Conservation (phyloP, 2,329 filamentous ascomycete genomes). For the Fusarium siculi region DNA sequence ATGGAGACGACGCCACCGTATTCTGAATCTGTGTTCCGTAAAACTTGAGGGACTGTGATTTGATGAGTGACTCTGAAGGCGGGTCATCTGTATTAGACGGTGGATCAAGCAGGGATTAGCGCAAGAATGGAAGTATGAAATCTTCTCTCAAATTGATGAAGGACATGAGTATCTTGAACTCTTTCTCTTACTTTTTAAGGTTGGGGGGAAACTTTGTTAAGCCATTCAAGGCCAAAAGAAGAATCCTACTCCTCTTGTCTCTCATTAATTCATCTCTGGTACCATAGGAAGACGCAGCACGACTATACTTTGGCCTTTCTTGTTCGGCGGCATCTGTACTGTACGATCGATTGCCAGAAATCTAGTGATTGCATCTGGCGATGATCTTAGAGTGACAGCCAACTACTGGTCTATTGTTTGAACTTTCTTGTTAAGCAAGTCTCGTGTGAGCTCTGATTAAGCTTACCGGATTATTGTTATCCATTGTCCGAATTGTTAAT, state of each 20-base stretch:
- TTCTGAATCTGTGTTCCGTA: not conserved
- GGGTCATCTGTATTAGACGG: conserved; percentile 13
- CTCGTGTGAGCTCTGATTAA: not conserved
- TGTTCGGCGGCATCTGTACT: not conserved
- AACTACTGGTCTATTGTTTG: not conserved
- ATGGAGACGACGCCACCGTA: not conserved
- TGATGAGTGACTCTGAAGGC: not conserved
- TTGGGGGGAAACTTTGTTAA: not conserved
- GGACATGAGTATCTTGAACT: conserved; percentile 26
- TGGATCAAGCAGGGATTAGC: conserved; percentile 12
- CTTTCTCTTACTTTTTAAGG: not conserved
- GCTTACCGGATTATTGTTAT: not conserved
- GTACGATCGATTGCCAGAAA: not conserved
- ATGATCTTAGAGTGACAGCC: not conserved
- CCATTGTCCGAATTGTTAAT: not conserved
- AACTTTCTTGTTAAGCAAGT: not conserved
- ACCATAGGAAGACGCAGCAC: not conserved
- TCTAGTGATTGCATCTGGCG: conserved; percentile 4
- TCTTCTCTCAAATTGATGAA: conserved; percentile 31
- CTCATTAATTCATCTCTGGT: not conserved
- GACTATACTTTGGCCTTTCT: not conserved
- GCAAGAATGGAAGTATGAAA: conserved; percentile 18
- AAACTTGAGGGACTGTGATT: not conserved
- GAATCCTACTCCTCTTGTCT: not conserved
- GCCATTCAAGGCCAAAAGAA: not conserved